Percentiles rank a stretch among this genome's conserved stretches.
These are phyloP conservation scores for Xylariaceae sp. DNA, from an alignment of 2,329 filamentous ascomycete genomes.

Conservation along the genomic window DNA sequence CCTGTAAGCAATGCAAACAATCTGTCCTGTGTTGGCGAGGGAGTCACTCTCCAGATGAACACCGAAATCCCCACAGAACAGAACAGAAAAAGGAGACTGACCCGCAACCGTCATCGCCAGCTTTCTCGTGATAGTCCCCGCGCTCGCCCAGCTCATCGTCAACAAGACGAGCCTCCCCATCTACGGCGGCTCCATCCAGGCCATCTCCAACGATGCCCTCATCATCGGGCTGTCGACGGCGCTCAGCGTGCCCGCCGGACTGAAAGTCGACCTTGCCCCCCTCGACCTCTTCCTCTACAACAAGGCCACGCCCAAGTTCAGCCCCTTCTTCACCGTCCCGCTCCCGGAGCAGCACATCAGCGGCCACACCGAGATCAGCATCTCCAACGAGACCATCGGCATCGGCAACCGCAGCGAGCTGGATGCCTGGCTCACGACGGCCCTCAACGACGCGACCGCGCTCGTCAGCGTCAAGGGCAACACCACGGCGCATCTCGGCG, in stretches of 20 bases:
- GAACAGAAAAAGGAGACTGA: background rate
- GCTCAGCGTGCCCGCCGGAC: conserved; percentile 29
- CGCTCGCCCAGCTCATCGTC: conserved; percentile 34
- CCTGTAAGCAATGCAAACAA: conserved; percentile 25
- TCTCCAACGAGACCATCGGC: conserved; percentile 9
- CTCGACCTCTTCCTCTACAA: conserved; percentile 30
- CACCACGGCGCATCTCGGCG: conserved; percentile 28
- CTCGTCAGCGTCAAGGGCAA: conserved; percentile 10
- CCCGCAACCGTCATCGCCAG: conserved; percentile 20
- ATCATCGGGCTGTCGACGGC: conserved; percentile 30
- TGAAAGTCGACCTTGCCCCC: conserved; percentile 32
- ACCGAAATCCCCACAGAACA: too few relatives aligned
- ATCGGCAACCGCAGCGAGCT: conserved; percentile 9
- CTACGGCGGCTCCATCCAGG: conserved; percentile 28
- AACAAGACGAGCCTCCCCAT: conserved; percentile 32
- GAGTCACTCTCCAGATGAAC: too few relatives aligned
- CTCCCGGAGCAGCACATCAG: conserved; percentile 21
- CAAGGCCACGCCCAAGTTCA: conserved; percentile 21
- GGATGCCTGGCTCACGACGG: conserved; percentile 7
- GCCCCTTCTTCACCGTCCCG: conserved; percentile 25
- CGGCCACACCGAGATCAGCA: conserved; percentile 24
- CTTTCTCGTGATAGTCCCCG: conserved; percentile 35
- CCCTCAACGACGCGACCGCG: conserved; percentile 2
- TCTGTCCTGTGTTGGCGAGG: background rate
- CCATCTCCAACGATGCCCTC: conserved; percentile 29